These are phyloP conservation scores for Rhodotorula sphaerocarpa DNA, from an alignment of 768 basidiomycete genomes.

Conservation along the genomic window DNA sequence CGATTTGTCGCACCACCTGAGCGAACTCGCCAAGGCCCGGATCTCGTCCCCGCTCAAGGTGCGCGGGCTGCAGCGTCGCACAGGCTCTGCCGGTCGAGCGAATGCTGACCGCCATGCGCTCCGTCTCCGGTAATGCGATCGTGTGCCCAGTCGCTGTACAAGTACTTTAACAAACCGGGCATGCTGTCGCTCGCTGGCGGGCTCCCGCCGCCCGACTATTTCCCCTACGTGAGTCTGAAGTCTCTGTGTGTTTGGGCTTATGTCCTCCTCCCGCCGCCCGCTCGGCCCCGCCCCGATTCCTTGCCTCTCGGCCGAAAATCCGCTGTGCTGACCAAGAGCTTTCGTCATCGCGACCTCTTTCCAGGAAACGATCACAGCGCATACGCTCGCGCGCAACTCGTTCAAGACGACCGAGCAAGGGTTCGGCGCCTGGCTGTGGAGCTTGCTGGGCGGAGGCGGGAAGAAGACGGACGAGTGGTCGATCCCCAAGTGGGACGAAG, in stretches of 20 bases:
- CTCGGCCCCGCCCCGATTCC: background rate
- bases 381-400: constrained; percentile 50
- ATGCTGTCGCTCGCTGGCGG: constrained; percentile 63
- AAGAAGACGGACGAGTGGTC: constrained; percentile 49
- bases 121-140: too few relatives aligned
- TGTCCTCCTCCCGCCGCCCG: too few relatives aligned
- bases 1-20: constrained; percentile 33
- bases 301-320: background rate
- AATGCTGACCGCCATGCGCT: background rate
- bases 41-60: constrained; percentile 31
- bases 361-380: constrained; percentile 56
- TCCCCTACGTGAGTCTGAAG: constrained; percentile 38
- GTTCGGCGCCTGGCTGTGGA: constrained; percentile 49
- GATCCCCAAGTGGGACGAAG: constrained; percentile 55
- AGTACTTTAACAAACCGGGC: constrained; percentile 30
- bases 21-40: constrained; percentile 20
- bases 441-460: constrained; percentile 46
- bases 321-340: background rate
- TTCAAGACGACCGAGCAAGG: constrained; percentile 48
- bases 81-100: background rate
- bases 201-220: constrained; percentile 59
- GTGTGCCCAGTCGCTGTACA: constrained; percentile 15
- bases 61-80: background rate
- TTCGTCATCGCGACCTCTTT: too few relatives aligned
- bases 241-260: background rate